Evolutionary conservation across 2,329 filamentous ascomycete species (phyloP).

Genomic region (Herpotrichia juniperi): DNA sequence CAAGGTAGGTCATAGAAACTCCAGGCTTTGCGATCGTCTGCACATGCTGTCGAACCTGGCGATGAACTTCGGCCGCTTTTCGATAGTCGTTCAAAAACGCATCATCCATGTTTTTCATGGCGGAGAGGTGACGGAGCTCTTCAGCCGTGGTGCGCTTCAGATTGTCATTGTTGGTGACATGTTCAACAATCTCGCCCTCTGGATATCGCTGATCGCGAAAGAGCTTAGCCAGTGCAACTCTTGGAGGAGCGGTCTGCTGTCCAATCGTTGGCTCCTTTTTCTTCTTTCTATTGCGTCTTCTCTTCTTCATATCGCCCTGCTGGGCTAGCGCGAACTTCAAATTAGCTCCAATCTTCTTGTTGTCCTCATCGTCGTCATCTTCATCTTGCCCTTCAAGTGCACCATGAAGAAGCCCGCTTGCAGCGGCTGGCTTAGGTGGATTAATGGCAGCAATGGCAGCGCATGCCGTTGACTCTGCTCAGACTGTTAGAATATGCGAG

Average conservation of each 20-base stretch:
- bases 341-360: constrained; percentile 46
- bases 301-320: constrained; percentile 70
- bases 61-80: constrained; percentile 83
- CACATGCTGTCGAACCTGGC: constrained; percentile 82
- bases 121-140: constrained; percentile 74
- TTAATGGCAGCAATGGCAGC: constrained; percentile 34
- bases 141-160: constrained; percentile 77
- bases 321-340: constrained; percentile 23
- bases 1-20: constrained; percentile 76
- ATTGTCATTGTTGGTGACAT: constrained; percentile 69
- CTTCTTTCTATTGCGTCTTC: constrained; percentile 73
- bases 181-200: constrained; percentile 76
- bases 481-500: constrained; percentile 20
- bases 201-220: constrained; percentile 74
- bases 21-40: constrained; percentile 80
- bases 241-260: constrained; percentile 74
- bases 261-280: constrained; percentile 61
- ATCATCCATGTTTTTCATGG: constrained; percentile 71
- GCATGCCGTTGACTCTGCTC: constrained; percentile 31
- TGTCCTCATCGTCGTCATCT: constrained; percentile 57
- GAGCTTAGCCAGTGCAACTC: constrained; percentile 71
- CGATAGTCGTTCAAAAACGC: constrained; percentile 81
- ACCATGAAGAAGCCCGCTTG: constrained; percentile 42
- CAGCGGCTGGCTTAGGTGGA: constrained; percentile 40
- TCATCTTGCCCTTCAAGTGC: constrained; percentile 52